Evolutionary conservation across 2,329 filamentous ascomycete genomes (phyloP).

Genomic region (Plectosphaerella sp.): DNA sequence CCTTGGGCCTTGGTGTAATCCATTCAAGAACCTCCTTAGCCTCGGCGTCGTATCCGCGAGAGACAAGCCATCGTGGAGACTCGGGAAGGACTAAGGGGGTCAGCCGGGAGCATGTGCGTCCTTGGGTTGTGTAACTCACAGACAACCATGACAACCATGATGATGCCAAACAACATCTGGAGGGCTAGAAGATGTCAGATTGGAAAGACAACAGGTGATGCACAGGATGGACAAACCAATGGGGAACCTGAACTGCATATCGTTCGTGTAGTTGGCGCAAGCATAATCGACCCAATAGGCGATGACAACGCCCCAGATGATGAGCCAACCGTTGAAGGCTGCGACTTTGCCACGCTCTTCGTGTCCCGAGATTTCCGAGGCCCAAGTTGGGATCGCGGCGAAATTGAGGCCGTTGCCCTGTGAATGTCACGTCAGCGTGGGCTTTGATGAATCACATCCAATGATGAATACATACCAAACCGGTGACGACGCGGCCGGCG

Average conservation of each 20-base stretch:
- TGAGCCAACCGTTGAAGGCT: slow-evolving; percentile 1
- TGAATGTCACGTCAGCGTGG: not conserved
- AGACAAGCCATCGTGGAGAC: not conserved
- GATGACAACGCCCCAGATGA: not conserved
- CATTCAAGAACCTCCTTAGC: not conserved
- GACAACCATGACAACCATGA: not conserved
- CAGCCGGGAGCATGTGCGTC: not conserved
- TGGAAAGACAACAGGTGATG: not conserved
- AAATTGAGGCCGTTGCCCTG: not conserved
- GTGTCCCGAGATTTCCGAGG: not conserved
- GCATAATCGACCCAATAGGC: not conserved
- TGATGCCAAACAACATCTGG: not conserved
- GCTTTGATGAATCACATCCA: not conserved
- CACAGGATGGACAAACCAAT: not conserved
- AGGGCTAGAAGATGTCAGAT: not conserved
- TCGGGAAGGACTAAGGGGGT: not conserved
- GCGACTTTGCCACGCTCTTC: not conserved
- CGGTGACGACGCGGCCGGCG: slow-evolving; percentile 6
- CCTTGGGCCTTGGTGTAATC: not conserved
- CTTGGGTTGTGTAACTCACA: not conserved
- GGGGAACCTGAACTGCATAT: not conserved
- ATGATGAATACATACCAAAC: not conserved
- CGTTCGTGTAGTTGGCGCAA: not conserved
- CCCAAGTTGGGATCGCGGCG: not conserved
- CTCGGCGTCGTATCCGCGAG: not conserved